Base-by-base conservation (phyloP, 1,139 yeast genomes). In the Magnusiomyces fungicola region DNA sequence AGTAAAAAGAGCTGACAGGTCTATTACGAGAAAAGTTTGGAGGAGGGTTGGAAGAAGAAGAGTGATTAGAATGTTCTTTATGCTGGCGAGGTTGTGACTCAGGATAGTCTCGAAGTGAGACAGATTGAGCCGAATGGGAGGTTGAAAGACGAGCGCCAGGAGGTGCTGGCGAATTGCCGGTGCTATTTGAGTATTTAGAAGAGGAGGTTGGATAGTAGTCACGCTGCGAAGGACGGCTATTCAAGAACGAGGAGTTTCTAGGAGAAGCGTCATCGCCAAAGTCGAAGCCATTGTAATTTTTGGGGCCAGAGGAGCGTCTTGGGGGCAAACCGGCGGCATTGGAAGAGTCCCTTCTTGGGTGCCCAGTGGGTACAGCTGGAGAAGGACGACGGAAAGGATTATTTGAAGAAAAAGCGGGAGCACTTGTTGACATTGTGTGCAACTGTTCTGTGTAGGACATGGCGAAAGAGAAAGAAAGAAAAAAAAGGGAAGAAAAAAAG, bases 381-480 rank as follows among this genome's bases (percentile, higher is more conserved):
- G 47, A 47, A 27, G 50, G 43, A 34, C 53, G 42, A 25, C 53
- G 38, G 24, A 50, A 50, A 1, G 53, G 53, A 43, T 50, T 50
- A 38, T 50, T 50, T n/a, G 51, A 44, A 18, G 51, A 48, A 21
- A 48, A 48, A 10, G 46, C 48, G 16, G 30, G 45, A 32, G 23
- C 37, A 25, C 25, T 33, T 25, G 45, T 34, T 29, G 49, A 46
- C 23, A 14, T 47, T 18, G 25, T 48, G 39, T n/a, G 46, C 30
- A 30, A 44, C 24, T 22, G 47, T 39, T 46, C 37, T 48, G 44
- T n/a, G 18, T 21, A 6, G 6, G 38, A 37, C 25, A 37, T 33
- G 38, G 22, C 7, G 2, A 9, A 29, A n/a, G 9, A 4, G 23
- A 38, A 2, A 27, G 21, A 29, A 27, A 25, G 40, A 33, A 24